A percentile compares a stretch with the other conserved stretches of the same genome.
phyloP scores from a whole-genome alignment of 441 rosid genomes.

The Populus trichocarpa region DNA sequence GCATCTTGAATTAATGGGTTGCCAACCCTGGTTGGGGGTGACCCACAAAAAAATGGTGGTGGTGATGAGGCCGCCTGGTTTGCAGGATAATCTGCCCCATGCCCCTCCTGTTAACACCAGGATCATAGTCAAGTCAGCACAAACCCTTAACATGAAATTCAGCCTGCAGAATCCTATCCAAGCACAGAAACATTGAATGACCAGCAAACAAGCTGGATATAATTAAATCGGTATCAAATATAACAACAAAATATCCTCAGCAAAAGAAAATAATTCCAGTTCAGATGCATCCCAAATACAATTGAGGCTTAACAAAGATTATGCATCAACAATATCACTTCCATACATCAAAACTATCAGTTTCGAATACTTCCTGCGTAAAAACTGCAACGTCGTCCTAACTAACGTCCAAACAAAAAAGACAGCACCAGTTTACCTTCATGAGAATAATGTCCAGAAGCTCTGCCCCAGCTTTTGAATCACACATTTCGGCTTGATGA shows the following conservation, averaged over 20 bases:
- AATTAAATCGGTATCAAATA: not conserved
- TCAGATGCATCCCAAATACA: not conserved
- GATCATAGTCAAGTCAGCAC: not conserved
- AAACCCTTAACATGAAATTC: not conserved
- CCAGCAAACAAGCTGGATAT: not conserved
- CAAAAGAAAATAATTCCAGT: not conserved
- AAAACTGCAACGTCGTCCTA: not conserved
- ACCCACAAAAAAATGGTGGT: conserved; percentile 63
- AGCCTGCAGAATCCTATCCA: not conserved
- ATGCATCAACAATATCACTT: not conserved
- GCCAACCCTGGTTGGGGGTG: conserved; percentile 74
- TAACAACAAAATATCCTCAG: not conserved
- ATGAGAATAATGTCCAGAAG: conserved; percentile 66
- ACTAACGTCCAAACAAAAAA: not conserved
- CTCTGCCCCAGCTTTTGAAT: conserved; percentile 61
- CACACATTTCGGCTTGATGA: conserved; percentile 49
- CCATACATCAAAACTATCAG: not conserved
- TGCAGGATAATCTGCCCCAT: conserved; percentile 45
- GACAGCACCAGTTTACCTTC: conserved; percentile 38
- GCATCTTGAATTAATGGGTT: conserved; percentile 81
- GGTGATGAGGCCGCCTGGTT: conserved; percentile 54
- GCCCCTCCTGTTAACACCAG: conserved; percentile 45
- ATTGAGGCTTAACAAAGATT: not conserved
- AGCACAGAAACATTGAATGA: not conserved
- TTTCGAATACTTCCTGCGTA: not conserved